These are phyloP conservation scores for Talaromyces thailandensis DNA, from an alignment of 495 filamentous ascomycete genomes.

Conservation along the genomic window DNA sequence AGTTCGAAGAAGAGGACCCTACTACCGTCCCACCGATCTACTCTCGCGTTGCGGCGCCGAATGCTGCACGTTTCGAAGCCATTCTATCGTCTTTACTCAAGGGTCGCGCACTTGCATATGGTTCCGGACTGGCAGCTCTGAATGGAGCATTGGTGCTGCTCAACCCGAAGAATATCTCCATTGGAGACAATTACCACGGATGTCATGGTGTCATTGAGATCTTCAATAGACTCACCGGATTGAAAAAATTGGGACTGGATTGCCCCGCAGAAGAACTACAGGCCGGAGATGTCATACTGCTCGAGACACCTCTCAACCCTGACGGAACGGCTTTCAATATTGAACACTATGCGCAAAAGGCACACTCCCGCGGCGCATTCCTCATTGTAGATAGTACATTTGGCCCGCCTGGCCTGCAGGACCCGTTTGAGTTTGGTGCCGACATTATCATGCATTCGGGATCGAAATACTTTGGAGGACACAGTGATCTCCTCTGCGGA, in stretches of 20 bases:
- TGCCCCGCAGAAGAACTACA: slow-evolving; percentile 46
- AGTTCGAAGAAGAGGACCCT: background rate
- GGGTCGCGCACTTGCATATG: slow-evolving; percentile 64
- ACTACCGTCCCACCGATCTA: slow-evolving; percentile 51
- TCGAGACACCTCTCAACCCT: slow-evolving; percentile 91
- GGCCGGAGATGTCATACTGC: slow-evolving; percentile 74
- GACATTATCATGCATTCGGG: slow-evolving; percentile 86
- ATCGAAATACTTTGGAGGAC: slow-evolving; percentile 93
- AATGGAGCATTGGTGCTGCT: slow-evolving; percentile 70
- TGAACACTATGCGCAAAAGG: slow-evolving; percentile 54
- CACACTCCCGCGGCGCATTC: slow-evolving; percentile 60
- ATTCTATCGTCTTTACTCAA: slow-evolving; percentile 65
- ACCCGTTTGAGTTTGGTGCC: slow-evolving; percentile 72
- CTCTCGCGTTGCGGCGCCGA: slow-evolving; percentile 67
- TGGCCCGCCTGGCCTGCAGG: slow-evolving; percentile 80
- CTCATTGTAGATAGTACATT: slow-evolving; percentile 90
- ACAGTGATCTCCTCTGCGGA: slow-evolving; percentile 84
- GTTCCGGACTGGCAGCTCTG: slow-evolving; percentile 79
- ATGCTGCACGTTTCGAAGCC: slow-evolving; percentile 72
- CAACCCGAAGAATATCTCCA: slow-evolving; percentile 68
- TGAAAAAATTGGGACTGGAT: slow-evolving; percentile 58
- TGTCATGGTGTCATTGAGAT: slow-evolving; percentile 75
- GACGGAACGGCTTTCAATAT: slow-evolving; percentile 72
- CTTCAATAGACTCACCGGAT: slow-evolving; percentile 58
- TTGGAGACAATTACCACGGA: slow-evolving; percentile 84